phyloP scores from a whole-genome alignment of 2,329 filamentous ascomycete species.

The Neocucurbitaria cava region DNA sequence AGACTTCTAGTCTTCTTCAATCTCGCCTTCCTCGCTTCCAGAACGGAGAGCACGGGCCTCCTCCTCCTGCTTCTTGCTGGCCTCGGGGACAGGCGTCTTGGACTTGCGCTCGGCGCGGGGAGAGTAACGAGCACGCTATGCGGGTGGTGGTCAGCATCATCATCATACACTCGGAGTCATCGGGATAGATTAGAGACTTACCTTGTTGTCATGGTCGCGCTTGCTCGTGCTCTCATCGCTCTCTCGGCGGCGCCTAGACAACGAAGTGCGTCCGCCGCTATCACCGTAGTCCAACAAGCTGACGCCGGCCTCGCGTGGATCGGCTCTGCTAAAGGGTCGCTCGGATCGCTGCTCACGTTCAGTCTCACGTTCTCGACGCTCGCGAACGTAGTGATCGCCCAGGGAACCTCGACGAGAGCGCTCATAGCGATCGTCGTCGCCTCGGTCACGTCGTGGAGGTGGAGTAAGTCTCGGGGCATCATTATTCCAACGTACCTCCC shows the following conservation, averaged over 20 bases:
- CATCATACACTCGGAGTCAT: background rate
- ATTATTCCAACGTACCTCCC: slow-evolving; percentile 88
- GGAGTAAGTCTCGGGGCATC: slow-evolving; percentile 70
- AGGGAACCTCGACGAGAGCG: slow-evolving; percentile 65
- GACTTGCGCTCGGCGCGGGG: slow-evolving; percentile 63
- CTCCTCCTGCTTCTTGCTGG: slow-evolving; percentile 55
- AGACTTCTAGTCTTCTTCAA: slow-evolving; percentile 72
- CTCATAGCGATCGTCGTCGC: slow-evolving; percentile 48
- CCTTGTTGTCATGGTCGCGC: slow-evolving; percentile 54
- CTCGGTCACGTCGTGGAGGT: slow-evolving; percentile 52
- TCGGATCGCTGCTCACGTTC: slow-evolving; percentile 90
- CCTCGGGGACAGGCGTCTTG: slow-evolving; percentile 59
- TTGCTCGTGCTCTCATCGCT: slow-evolving; percentile 64
- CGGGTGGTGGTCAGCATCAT: slow-evolving; percentile 21
- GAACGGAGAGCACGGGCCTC: slow-evolving; percentile 75
- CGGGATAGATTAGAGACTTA: slow-evolving; percentile 28
- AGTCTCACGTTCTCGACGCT: slow-evolving; percentile 85
- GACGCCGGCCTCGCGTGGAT: slow-evolving; percentile 73
- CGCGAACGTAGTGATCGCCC: slow-evolving; percentile 77
- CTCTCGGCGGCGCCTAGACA: slow-evolving; percentile 73
- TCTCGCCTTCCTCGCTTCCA: slow-evolving; percentile 97
- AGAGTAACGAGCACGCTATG: slow-evolving; percentile 57
- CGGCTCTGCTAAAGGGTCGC: slow-evolving; percentile 75
- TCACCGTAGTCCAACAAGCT: slow-evolving; percentile 94
- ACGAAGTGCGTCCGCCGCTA: slow-evolving; percentile 58